A percentile compares a stretch with the other conserved stretches of the same genome.
Conservation (phyloP, 108 stramenopile species). For the Pseudonitzschia multistriata region DNA sequence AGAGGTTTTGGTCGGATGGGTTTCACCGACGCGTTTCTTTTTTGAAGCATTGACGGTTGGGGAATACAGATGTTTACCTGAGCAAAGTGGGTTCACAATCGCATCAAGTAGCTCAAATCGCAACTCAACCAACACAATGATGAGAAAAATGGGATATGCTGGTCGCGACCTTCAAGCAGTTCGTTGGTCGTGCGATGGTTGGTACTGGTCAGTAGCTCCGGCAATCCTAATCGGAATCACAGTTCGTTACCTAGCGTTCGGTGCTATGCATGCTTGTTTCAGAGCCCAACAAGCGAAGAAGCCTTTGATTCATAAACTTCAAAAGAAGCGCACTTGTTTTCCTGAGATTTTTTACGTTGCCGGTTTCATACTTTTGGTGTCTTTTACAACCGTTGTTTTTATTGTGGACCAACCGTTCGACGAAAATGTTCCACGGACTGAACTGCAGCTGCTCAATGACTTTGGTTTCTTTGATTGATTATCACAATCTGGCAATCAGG, state of each 20-base stretch:
- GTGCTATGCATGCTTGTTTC: conserved; percentile 26
- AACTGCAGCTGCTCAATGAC: neutral
- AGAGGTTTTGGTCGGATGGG: conserved; percentile 30
- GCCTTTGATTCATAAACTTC: conserved; percentile 16
- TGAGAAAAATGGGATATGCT: conserved; percentile 17
- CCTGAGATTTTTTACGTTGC: neutral
- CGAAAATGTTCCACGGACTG: neutral
- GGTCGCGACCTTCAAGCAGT: conserved; percentile 29
- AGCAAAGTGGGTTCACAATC: conserved; percentile 48
- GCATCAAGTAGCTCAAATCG: conserved; percentile 2
- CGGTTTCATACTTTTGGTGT: neutral
- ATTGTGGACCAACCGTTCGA: conserved; percentile 10
- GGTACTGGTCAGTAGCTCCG: conserved; percentile 43
- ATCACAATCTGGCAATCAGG: too few species aligned
- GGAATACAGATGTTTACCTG: conserved; percentile 32
- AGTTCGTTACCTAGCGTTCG: conserved; percentile 28
- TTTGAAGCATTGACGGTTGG: conserved; percentile 36
- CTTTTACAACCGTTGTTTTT: conserved; percentile 6
- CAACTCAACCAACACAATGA: conserved; percentile 10
- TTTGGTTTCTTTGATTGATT: neutral
- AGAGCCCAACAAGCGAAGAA: conserved; percentile 38
- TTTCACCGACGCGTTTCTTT: conserved; percentile 40
- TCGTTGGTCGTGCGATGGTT: conserved; percentile 26
- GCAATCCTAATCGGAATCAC: conserved; percentile 38
- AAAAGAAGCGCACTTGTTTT: neutral